Evolutionary conservation across 495 filamentous ascomycete genomes (phyloP).

Genomic region (Cercophora scortea): DNA sequence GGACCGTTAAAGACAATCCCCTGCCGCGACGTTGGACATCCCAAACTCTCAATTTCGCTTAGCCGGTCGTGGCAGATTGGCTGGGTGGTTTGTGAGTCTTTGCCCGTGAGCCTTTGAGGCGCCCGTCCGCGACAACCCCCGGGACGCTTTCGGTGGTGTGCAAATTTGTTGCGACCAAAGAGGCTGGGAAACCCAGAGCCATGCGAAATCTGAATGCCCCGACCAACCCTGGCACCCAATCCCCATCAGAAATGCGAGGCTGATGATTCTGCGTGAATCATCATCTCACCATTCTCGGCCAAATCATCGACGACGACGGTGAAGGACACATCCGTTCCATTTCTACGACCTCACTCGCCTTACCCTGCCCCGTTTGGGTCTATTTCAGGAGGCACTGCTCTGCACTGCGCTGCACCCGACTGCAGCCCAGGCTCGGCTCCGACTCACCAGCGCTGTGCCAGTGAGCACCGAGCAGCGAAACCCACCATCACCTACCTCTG

Average conservation of each 20-base stretch:
- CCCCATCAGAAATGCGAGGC: background rate
- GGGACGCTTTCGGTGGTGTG: conserved; percentile 14
- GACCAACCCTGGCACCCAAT: background rate
- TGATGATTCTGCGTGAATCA: conserved; percentile 5
- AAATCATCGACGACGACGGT: too few relatives aligned
- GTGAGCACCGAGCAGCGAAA: too few relatives aligned
- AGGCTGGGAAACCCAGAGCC: conserved; percentile 5
- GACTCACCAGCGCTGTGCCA: too few relatives aligned
- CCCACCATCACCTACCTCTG: too few relatives aligned
- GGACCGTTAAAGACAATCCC: conserved; percentile 20
- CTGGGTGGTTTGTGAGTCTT: background rate
- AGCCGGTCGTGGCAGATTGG: conserved; percentile 14
- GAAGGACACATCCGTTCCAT: too few relatives aligned
- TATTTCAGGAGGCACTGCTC: too few relatives aligned
- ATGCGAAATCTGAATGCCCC: conserved; percentile 11
- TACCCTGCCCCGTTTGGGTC: too few relatives aligned
- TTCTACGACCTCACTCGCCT: too few relatives aligned
- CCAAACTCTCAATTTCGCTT: conserved; percentile 26
- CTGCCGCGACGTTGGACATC: conserved; percentile 13
- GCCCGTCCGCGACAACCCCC: conserved; percentile 13
- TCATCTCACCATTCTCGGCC: conserved; percentile 10
- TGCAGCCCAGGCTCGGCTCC: too few relatives aligned
- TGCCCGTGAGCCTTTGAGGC: conserved; percentile 9
- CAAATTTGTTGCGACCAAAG: conserved; percentile 10
- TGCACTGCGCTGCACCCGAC: too few relatives aligned